Evolutionary conservation across 2,329 filamentous ascomycete species (phyloP).

Genomic region (Berkeleyomyces rouxiae): DNA sequence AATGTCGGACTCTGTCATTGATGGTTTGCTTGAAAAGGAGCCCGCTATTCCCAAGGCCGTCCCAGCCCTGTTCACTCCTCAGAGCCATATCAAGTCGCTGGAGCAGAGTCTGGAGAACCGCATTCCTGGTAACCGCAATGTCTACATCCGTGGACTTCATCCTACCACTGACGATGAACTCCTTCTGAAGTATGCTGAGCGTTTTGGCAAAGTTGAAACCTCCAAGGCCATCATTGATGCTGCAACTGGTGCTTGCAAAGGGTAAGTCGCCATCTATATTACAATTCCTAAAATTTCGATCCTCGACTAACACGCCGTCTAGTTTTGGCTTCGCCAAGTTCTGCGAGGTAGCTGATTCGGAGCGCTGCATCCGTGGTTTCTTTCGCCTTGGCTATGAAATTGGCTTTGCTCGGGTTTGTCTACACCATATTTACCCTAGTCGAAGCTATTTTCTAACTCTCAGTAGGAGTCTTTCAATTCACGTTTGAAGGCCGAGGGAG

Average conservation of each 20-base stretch:
- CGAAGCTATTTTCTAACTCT: constrained; percentile 17
- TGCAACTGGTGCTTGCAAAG: constrained; percentile 85
- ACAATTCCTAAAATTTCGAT: neutral
- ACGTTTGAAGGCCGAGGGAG: constrained; percentile 88
- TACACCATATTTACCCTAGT: neutral
- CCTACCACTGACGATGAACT: constrained; percentile 91
- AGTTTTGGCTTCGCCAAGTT: constrained; percentile 98
- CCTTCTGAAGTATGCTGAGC: constrained; percentile 61
- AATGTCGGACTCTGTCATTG: constrained; percentile 35
- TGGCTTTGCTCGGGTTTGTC: constrained; percentile 74
- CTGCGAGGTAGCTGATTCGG: constrained; percentile 68
- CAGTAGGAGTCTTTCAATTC: constrained; percentile 89
- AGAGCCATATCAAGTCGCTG: constrained; percentile 72
- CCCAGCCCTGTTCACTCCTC: constrained; percentile 72
- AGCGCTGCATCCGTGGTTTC: constrained; percentile 91
- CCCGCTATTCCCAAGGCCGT: constrained; percentile 77
- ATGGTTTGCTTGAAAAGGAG: constrained; percentile 54
- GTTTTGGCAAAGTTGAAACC: constrained; percentile 87
- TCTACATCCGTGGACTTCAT: constrained; percentile 92
- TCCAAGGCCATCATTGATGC: constrained; percentile 98
- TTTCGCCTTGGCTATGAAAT: constrained; percentile 92
- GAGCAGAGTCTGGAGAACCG: constrained; percentile 92
- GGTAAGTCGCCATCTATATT: constrained; percentile 36
- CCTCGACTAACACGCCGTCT: neutral
- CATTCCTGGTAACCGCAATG: constrained; percentile 81